A percentile compares a stretch with the other conserved stretches of the same genome.
phyloP scores from a whole-genome alignment of 352 stramenopile genomes.

The Blastocystis sp. region DNA sequence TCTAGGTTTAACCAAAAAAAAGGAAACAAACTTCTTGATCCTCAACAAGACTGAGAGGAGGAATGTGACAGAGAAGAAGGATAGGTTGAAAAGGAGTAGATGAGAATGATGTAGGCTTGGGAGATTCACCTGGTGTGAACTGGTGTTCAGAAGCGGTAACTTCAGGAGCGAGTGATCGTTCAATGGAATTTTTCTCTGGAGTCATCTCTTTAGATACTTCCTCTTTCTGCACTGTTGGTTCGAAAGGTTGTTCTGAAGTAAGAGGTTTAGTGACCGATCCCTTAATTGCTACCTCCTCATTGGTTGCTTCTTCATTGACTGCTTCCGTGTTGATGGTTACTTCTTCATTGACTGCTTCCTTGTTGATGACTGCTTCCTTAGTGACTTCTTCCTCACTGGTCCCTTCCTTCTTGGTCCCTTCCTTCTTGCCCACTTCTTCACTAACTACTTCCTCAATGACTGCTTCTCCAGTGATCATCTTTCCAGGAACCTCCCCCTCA shows the following conservation, averaged over 20 bases:
- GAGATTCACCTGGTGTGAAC: neutral
- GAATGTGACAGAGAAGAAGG: neutral
- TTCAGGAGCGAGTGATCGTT: too few species aligned
- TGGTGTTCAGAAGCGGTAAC: neutral
- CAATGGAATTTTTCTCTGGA: too few species aligned
- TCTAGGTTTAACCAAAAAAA: too few species aligned
- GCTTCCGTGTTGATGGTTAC: neutral
- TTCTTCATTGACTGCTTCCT: neutral
- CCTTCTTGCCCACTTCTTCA: neutral
- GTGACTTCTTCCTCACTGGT: neutral
- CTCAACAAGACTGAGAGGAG: neutral
- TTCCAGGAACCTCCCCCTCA: neutral
- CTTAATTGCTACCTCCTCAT: neutral
- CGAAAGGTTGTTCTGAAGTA: neutral
- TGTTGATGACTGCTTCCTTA: neutral
- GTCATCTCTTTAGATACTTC: too few species aligned
- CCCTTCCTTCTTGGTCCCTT: neutral
- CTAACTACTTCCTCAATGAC: neutral
- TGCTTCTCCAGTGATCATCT: neutral
- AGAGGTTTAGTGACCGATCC: neutral
- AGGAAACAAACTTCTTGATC: too few species aligned
- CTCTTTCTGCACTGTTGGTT: too few species aligned
- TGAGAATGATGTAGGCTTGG: neutral
- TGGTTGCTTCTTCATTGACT: neutral
- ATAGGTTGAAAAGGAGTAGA: neutral